Evolutionary conservation across 2,329 filamentous ascomycete species (phyloP).

Genomic region (Talaromyces funiculosus): DNA sequence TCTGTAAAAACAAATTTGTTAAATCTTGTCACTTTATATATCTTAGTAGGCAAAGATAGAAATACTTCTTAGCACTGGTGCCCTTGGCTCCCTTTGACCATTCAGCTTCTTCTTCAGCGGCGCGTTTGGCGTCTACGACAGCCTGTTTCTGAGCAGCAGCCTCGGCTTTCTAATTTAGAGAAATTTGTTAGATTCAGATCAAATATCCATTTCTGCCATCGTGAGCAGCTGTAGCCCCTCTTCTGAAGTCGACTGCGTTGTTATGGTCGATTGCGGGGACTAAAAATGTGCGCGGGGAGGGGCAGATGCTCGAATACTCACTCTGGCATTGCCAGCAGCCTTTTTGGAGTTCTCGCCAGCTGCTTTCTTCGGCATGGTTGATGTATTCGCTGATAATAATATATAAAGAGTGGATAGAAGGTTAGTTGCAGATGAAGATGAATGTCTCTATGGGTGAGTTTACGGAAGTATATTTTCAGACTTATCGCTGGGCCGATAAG

Average conservation of each 20-base stretch:
- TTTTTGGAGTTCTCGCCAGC: constrained; percentile 78
- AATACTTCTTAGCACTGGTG: constrained; percentile 73
- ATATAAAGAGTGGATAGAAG: not conserved
- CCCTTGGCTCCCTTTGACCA: constrained; percentile 86
- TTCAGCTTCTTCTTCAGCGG: constrained; percentile 63
- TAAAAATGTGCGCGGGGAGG: constrained; percentile 16
- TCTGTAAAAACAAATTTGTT: constrained; percentile 42
- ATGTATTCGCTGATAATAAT: not conserved
- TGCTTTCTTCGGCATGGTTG: constrained; percentile 66
- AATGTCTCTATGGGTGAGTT: not conserved
- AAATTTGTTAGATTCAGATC: not conserved
- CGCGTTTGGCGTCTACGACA: constrained; percentile 59
- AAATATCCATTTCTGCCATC: not conserved
- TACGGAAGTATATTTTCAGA: not conserved
- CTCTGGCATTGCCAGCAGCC: constrained; percentile 70
- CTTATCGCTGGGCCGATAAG: constrained; percentile 7
- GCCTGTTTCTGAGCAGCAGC: constrained; percentile 75
- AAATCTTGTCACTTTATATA: not conserved
- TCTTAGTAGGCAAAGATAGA: constrained; percentile 15
- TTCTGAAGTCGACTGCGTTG: not conserved
- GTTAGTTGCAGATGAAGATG: not conserved
- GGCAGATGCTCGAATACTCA: constrained; percentile 22
- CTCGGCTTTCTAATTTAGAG: constrained; percentile 71
- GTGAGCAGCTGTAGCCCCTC: not conserved
- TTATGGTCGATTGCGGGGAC: constrained; percentile 12